These are phyloP conservation scores for Stachybotrys elegans DNA, from an alignment of 2,329 filamentous ascomycete genomes.

Conservation along the genomic window DNA sequence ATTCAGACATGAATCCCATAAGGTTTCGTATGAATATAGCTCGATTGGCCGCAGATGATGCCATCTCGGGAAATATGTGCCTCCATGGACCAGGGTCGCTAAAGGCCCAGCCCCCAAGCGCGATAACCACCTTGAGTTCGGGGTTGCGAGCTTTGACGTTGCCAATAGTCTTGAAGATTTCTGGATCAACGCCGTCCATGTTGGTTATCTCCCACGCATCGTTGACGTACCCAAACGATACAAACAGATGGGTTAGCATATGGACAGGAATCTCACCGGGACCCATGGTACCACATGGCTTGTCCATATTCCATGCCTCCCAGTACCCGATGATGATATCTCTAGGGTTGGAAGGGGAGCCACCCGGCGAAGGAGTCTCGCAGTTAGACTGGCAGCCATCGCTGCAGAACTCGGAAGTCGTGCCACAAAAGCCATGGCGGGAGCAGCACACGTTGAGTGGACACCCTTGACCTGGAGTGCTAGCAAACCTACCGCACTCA, in stretches of 20 bases:
- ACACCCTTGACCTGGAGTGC: background rate
- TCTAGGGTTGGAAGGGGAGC: background rate
- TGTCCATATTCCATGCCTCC: background rate
- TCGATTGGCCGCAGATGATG: slow-evolving; percentile 5
- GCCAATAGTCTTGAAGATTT: slow-evolving; percentile 19
- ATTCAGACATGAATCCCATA: slow-evolving; percentile 4
- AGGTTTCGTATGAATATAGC: slow-evolving; percentile 5
- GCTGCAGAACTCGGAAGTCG: slow-evolving; percentile 19
- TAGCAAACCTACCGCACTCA: background rate
- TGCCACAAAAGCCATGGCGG: slow-evolving; percentile 10
- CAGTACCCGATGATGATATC: background rate
- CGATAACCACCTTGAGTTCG: slow-evolving; percentile 23
- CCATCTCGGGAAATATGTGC: slow-evolving; percentile 15
- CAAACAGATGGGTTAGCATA: slow-evolving; percentile 17
- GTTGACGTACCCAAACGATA: slow-evolving; percentile 26
- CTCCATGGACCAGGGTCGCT: slow-evolving; percentile 18
- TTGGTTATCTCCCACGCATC: slow-evolving; percentile 16
- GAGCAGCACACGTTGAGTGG: background rate
- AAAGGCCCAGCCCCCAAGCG: slow-evolving; percentile 35
- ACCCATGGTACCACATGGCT: background rate
- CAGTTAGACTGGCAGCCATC: slow-evolving; percentile 18
- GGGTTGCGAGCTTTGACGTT: slow-evolving; percentile 20
- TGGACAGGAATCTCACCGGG: background rate
- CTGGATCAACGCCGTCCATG: slow-evolving; percentile 14
- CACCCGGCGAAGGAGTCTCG: background rate